These are phyloP conservation scores for Pilaira anomala DNA, from an alignment of 192 early-diverging fungal species.

Conservation along the genomic window DNA sequence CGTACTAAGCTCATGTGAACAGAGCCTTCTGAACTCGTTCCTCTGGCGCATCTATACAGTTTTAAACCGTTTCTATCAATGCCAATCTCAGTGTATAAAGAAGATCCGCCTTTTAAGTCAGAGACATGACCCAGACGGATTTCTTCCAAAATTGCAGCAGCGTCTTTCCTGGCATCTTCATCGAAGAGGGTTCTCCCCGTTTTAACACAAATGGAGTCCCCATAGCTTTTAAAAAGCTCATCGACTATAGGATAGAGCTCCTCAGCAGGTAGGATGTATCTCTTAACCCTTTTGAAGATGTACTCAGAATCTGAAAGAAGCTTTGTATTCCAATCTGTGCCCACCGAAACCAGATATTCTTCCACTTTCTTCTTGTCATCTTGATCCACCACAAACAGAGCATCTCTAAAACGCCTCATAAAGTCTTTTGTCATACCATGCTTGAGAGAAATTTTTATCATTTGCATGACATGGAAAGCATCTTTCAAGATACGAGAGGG, in stretches of 20 bases:
- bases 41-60: background rate
- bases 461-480: background rate
- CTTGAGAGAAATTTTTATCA: background rate
- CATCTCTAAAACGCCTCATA: background rate
- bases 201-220: background rate
- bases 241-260: background rate
- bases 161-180: background rate
- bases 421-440: background rate
- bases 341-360: background rate
- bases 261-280: background rate
- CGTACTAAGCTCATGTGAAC: background rate
- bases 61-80: background rate
- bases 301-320: background rate
- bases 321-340: background rate
- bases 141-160: background rate
- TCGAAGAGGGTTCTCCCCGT: background rate
- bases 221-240: background rate
- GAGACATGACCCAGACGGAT: background rate
- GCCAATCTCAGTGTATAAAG: background rate
- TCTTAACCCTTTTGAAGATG: background rate
- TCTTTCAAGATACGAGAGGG: background rate
- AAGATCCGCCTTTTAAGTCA: background rate
- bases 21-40: background rate
- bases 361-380: background rate
- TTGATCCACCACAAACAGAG: background rate